These are phyloP conservation scores for Didymella keratinophila DNA, from an alignment of 2,329 filamentous ascomycete species.

Conservation along the genomic window DNA sequence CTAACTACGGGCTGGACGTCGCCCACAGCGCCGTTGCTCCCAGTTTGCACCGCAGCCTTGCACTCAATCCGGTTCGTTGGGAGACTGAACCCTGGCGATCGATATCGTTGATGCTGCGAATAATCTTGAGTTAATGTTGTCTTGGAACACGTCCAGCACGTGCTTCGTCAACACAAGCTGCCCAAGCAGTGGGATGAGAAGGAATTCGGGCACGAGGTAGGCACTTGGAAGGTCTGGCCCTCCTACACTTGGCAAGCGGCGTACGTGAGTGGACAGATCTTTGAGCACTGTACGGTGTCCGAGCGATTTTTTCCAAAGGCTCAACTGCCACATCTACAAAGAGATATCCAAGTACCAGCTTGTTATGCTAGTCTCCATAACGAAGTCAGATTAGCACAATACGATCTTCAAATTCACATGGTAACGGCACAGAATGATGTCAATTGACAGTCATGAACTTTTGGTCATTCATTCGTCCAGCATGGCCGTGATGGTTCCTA, in stretches of 20 bases:
- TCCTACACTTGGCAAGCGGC: not conserved
- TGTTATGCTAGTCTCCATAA: not conserved
- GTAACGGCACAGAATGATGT: not conserved
- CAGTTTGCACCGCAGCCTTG: slow-evolving; percentile 16
- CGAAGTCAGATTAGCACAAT: not conserved
- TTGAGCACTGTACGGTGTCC: not conserved
- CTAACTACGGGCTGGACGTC: slow-evolving; percentile 11
- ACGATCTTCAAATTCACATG: not conserved
- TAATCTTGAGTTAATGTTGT: not conserved
- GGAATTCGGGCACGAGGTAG: not conserved
- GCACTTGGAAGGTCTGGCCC: not conserved
- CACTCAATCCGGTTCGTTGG: slow-evolving; percentile 10
- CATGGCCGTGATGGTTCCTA: slow-evolving; percentile 40
- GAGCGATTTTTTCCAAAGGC: not conserved
- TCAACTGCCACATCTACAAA: not conserved
- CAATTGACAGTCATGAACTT: slow-evolving; percentile 30
- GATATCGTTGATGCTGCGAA: not conserved
- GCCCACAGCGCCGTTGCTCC: slow-evolving; percentile 10
- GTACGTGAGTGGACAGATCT: not conserved
- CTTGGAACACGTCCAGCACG: slow-evolving; percentile 5
- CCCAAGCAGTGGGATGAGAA: not conserved
- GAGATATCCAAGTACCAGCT: no score
- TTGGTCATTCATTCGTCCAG: slow-evolving; percentile 45
- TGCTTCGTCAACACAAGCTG: not conserved
- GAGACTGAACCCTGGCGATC: slow-evolving; percentile 4